Evolutionary conservation across 495 filamentous ascomycete genomes (phyloP).

Genomic region (Talaromyces nanjingensis): DNA sequence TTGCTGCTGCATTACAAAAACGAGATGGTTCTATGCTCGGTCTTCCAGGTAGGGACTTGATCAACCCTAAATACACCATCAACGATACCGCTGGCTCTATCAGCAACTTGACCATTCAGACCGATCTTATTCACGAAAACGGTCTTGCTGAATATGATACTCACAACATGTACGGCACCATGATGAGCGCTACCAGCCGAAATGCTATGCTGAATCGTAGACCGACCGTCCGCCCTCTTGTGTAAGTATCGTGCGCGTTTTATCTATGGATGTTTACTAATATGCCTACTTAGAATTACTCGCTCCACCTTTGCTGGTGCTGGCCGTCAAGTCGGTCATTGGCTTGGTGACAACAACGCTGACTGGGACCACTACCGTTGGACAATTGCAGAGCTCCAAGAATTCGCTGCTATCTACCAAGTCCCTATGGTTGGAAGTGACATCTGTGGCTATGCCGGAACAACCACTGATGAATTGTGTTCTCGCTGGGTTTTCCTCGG

Average conservation of each 20-base stretch:
- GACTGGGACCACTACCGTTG: conserved; percentile 66
- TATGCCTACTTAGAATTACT: conserved; percentile 47
- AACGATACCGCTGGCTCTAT: conserved; percentile 64
- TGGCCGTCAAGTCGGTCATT: conserved; percentile 72
- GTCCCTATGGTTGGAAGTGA: conserved; percentile 81
- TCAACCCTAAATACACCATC: conserved; percentile 69
- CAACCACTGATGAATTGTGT: conserved; percentile 73
- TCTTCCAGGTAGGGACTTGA: conserved; percentile 56
- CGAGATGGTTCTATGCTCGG: conserved; percentile 29
- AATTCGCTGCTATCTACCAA: conserved; percentile 76
- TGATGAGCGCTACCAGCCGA: conserved; percentile 69
- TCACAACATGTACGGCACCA: conserved; percentile 80
- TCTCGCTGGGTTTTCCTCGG: conserved; percentile 78
- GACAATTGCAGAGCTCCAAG: conserved; percentile 61
- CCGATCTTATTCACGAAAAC: conserved; percentile 64
- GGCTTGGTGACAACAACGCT: conserved; percentile 79
- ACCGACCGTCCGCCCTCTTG: conserved; percentile 58
- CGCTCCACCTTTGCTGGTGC: conserved; percentile 79
- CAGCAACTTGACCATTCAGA: conserved; percentile 67
- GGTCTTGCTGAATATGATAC: conserved; percentile 70
- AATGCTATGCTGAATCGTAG: conserved; percentile 64
- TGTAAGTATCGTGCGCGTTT: conserved; percentile 20
- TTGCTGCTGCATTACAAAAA: not conserved
- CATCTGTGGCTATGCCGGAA: conserved; percentile 68
- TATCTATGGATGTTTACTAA: not conserved